These are phyloP conservation scores for Moringa oleifera DNA, from an alignment of 345 rosid species.

Conservation along the genomic window DNA sequence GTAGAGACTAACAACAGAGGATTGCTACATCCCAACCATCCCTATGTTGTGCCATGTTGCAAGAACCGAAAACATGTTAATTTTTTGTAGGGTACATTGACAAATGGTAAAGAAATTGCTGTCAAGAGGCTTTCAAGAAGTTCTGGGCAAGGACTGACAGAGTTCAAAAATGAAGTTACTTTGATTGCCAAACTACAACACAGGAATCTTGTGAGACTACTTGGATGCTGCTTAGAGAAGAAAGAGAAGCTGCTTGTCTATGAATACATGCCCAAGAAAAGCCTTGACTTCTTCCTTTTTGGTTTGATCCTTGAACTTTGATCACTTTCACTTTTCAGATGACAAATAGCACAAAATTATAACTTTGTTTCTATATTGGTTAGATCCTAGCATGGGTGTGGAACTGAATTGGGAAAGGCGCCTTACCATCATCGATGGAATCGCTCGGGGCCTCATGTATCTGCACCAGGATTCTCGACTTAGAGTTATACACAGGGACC, in stretches of 20 bases:
- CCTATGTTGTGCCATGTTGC: no score
- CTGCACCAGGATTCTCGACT: conserved; percentile 9
- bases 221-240: conserved; percentile 28
- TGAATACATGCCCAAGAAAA: conserved; percentile 36
- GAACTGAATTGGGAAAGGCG: conserved; percentile 8
- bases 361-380: background rate
- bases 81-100: conserved; percentile 14
- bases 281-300: conserved; percentile 27
- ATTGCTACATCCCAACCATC: background rate
- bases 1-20: background rate
- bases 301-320: conserved; percentile 12
- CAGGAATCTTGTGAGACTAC: conserved; percentile 30
- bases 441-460: conserved; percentile 3
- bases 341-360: no score
- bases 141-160: conserved; percentile 30
- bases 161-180: conserved; percentile 31
- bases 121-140: conserved; percentile 31
- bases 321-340: background rate
- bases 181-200: conserved; percentile 35
- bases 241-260: conserved; percentile 31
- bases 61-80: background rate
- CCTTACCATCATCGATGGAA: conserved; percentile 5
- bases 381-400: background rate
- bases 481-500: conserved; percentile 7
- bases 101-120: conserved; percentile 32